These are phyloP conservation scores for Paraphaeosphaeria sporulosa DNA, from an alignment of 2,329 filamentous ascomycete species.

Conservation along the genomic window DNA sequence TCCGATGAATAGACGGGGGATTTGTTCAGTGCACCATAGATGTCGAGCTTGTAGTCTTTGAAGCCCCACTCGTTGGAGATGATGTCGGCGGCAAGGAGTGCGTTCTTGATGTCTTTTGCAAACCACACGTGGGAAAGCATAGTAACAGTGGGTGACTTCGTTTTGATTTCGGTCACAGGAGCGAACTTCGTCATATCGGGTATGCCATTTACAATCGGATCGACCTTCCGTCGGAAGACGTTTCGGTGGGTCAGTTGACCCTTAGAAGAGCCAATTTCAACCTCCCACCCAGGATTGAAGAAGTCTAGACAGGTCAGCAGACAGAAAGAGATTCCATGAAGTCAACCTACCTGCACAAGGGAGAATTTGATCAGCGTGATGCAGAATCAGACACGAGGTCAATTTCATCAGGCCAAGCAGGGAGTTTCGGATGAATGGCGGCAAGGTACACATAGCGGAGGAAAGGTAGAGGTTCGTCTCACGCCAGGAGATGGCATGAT, in stretches of 20 bases:
- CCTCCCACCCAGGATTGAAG: constrained; percentile 71
- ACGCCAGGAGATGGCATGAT: constrained; percentile 69
- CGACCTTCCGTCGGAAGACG: constrained; percentile 66
- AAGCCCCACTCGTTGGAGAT: constrained; percentile 73
- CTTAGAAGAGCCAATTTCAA: constrained; percentile 66
- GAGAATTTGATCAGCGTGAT: constrained; percentile 64
- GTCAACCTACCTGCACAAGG: constrained; percentile 43
- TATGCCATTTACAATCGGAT: constrained; percentile 71
- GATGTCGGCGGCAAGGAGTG: constrained; percentile 69
- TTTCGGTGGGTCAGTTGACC: constrained; percentile 65
- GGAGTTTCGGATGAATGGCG: constrained; percentile 51
- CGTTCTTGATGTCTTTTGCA: constrained; percentile 70
- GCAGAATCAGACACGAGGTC: constrained; percentile 51
- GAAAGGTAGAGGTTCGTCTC: constrained; percentile 57
- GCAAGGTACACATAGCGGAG: constrained; percentile 51
- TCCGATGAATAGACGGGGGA: constrained; percentile 67
- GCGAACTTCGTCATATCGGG: constrained; percentile 69
- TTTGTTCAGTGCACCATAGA: constrained; percentile 70
- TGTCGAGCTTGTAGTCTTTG: constrained; percentile 67
- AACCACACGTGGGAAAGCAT: constrained; percentile 70
- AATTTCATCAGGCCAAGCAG: constrained; percentile 51
- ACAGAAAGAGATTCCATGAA: background rate
- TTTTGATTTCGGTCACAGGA: constrained; percentile 66
- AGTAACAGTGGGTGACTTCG: constrained; percentile 66
- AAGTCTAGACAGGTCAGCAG: constrained; percentile 57